These are phyloP conservation scores for Cucumis melo DNA, from an alignment of 306 rosid species.

Conservation along the genomic window DNA sequence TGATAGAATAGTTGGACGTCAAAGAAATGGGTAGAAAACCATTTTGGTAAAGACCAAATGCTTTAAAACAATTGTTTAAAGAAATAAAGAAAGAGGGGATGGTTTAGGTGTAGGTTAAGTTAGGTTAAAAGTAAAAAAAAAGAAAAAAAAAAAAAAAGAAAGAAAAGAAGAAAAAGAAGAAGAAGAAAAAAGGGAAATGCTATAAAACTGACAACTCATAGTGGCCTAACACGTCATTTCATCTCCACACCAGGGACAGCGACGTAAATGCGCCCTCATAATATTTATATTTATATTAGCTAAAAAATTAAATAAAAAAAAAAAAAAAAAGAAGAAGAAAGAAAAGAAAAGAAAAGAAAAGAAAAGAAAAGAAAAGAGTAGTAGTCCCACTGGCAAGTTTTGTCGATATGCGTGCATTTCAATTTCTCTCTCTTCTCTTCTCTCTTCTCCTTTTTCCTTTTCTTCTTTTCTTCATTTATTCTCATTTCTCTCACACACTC, in stretches of 20 bases:
- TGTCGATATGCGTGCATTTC: constrained; percentile 3
- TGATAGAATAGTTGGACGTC: no score
- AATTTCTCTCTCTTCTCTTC: background rate
- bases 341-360: no score
- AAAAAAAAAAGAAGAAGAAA: background rate
- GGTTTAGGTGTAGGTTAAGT: background rate
- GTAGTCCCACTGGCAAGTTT: background rate
- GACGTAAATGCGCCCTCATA: constrained; percentile 45
- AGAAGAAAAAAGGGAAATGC: background rate
- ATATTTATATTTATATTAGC: no score
- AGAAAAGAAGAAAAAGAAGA: no score
- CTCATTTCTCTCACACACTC: background rate
- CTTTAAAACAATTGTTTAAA: no score
- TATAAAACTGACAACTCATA: background rate
- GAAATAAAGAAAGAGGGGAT: no score
- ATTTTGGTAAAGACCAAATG: no score
- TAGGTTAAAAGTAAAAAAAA: no score
- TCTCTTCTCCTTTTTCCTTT: background rate
- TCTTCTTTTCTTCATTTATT: no score
- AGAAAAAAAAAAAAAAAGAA: no score
- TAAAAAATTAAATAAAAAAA: background rate
- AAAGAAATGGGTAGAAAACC: no score
- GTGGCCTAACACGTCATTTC: constrained; percentile 36
- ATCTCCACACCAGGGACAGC: constrained; percentile 48
- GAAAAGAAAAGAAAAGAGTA: background rate